phyloP scores from a whole-genome alignment of 116 monocot species.

The Dioscorea cayenensis region DNA sequence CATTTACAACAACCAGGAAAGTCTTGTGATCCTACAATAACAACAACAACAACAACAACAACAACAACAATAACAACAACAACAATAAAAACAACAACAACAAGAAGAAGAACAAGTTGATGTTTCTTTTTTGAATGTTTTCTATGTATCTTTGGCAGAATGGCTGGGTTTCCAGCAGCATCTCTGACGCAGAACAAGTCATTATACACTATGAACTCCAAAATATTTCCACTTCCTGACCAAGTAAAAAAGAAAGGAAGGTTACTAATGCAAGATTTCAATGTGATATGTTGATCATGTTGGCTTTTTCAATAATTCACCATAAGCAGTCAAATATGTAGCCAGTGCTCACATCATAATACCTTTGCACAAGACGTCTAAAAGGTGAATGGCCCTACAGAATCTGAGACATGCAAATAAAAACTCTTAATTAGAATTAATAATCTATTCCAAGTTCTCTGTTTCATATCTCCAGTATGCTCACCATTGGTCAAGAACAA shows the following conservation, averaged over 20 bases:
- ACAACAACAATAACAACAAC: too few species aligned
- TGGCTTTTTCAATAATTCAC: background rate
- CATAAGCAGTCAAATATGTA: background rate
- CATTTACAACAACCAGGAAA: conserved; percentile 9
- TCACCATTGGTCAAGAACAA: conserved; percentile 94
- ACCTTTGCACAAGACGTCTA: conserved; percentile 66
- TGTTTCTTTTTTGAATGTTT: background rate
- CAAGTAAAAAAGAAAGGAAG: background rate
- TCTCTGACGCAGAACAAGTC: too few species aligned
- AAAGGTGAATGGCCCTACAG: conserved; percentile 89
- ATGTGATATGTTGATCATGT: background rate
- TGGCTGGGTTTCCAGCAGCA: conserved; percentile 35
- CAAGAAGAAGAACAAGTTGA: too few species aligned
- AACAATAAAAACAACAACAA: too few species aligned
- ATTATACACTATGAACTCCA: too few species aligned
- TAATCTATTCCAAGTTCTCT: too few species aligned
- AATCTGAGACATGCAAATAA: conserved; percentile 37
- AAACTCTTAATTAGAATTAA: too few species aligned
- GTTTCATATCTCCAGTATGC: background rate
- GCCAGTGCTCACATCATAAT: conserved; percentile 6
- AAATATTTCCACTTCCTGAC: too few species aligned
- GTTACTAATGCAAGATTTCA: background rate
- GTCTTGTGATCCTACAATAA: background rate
- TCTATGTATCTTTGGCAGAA: conserved; percentile 5
- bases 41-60: too few species aligned